A percentile compares a stretch with the other conserved stretches of the same genome.
phyloP scores from a whole-genome alignment of 2,329 filamentous ascomycete genomes.

The Calonectria leucothoes region DNA sequence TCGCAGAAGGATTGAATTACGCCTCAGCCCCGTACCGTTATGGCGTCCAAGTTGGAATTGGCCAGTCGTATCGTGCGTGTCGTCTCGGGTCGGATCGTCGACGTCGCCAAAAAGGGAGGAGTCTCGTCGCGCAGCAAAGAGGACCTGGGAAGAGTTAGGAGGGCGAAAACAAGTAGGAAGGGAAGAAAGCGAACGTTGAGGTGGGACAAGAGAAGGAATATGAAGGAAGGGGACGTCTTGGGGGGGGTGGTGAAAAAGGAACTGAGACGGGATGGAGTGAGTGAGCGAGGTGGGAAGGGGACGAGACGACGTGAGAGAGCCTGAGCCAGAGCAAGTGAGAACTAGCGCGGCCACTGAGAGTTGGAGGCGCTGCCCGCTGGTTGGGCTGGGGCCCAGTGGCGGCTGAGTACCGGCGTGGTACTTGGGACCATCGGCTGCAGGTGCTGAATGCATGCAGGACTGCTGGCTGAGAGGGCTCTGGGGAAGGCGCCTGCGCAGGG shows the following conservation, averaged over 20 bases:
- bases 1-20: constrained; percentile 1
- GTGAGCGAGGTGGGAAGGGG: constrained; percentile 19
- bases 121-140: constrained; percentile 45
- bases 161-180: not conserved
- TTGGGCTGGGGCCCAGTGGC: constrained; percentile 27
- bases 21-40: constrained; percentile 8
- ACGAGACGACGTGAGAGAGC: constrained; percentile 27
- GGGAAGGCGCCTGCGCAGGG: not conserved
- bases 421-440: constrained; percentile 1
- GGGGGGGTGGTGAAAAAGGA: constrained; percentile 7
- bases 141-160: constrained; percentile 17
- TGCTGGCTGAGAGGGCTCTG: not conserved
- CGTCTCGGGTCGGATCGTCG: constrained; percentile 18
- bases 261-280: constrained; percentile 16
- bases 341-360: constrained; percentile 31
- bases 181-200: constrained; percentile 17
- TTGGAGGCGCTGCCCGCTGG: constrained; percentile 30
- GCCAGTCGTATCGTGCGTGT: constrained; percentile 14
- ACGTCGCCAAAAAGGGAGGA: constrained; percentile 11
- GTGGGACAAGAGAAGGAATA: constrained; percentile 11
- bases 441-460: constrained; percentile 1
- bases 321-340: constrained; percentile 28
- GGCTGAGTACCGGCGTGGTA: constrained; percentile 22
- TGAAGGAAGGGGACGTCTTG: constrained; percentile 21
- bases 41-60: constrained; percentile 18